Evolutionary conservation across 2,329 filamentous ascomycete genomes (phyloP).

Genomic region (Aspergillus bombycis): DNA sequence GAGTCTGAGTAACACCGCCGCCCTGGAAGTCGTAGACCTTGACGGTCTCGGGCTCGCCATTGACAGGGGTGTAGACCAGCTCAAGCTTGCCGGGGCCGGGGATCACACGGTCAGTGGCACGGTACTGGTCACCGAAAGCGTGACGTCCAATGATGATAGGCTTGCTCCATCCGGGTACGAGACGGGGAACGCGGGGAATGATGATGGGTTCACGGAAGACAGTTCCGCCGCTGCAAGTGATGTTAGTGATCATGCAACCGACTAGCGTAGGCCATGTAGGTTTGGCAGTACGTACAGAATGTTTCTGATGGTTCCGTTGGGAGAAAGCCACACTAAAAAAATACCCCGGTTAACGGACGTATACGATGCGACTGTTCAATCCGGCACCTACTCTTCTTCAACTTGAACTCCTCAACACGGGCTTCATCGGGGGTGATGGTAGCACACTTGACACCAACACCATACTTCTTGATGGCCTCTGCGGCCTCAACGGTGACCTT

Average conservation of each 20-base stretch:
- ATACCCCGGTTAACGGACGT: constrained; percentile 10
- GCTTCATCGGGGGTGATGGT: constrained; percentile 98
- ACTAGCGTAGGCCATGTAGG: background rate
- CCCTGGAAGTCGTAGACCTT: constrained; percentile 89
- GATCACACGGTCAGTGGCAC: constrained; percentile 88
- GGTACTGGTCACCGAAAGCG: constrained; percentile 98
- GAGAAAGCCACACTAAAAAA: constrained; percentile 86
- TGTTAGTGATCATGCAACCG: constrained; percentile 24
- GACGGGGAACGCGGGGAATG: constrained; percentile 86
- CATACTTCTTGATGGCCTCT: constrained; percentile 98
- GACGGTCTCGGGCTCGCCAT: constrained; percentile 78
- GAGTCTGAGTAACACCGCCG: constrained; percentile 85
- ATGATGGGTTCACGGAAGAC: constrained; percentile 99
- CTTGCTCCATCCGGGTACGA: constrained; percentile 97
- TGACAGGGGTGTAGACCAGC: constrained; percentile 89
- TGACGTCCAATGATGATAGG: constrained; percentile 99
- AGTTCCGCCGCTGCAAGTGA: constrained; percentile 69
- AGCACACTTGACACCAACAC: constrained; percentile 97
- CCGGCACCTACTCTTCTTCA: constrained; percentile 82
- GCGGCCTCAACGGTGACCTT: constrained; percentile 94
- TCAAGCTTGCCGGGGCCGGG: constrained; percentile 82
- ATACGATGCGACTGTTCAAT: background rate
- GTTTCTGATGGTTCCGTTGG: constrained; percentile 84
- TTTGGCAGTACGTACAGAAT: constrained; percentile 52
- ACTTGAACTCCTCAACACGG: constrained; percentile 94